Percentiles rank a stretch among this genome's conserved stretches.
These are phyloP conservation scores for Myrica gale DNA, from an alignment of 306 rosid species.

Conservation along the genomic window DNA sequence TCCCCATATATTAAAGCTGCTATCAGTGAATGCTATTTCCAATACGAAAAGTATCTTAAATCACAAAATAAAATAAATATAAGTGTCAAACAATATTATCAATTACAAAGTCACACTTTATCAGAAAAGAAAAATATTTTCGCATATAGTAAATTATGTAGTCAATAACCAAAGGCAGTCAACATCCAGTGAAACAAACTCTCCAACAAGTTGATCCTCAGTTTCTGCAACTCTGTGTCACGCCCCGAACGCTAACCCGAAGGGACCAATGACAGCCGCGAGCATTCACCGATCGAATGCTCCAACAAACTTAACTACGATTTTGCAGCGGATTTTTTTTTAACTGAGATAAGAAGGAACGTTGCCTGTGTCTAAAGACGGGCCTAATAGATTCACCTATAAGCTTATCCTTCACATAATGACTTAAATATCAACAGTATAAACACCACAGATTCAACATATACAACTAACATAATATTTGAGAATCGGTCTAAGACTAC, in stretches of 20 bases:
- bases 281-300: no score
- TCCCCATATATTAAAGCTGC: neutral
- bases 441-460: no score
- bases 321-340: neutral
- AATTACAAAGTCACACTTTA: neutral
- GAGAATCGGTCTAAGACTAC: no score
- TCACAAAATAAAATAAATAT: neutral
- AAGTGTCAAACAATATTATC: neutral
- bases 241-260: neutral
- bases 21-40: constrained; percentile 12
- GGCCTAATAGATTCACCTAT: no score
- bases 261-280: no score
- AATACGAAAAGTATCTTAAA: neutral
- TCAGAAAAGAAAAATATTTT: neutral
- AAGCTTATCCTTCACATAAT: no score
- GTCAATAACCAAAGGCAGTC: neutral
- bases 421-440: no score
- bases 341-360: no score
- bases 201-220: neutral
- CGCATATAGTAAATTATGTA: neutral
- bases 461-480: no score
- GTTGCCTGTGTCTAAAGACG: no score
- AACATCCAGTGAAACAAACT: constrained; percentile 7
- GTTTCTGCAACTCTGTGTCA: neutral
- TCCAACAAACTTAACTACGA: no score